Percentiles rank a stretch among this genome's conserved stretches.
Evolutionary conservation across 1,139 yeast genomes (phyloP).

Genomic region (Blastobotrys ciferrii): DNA sequence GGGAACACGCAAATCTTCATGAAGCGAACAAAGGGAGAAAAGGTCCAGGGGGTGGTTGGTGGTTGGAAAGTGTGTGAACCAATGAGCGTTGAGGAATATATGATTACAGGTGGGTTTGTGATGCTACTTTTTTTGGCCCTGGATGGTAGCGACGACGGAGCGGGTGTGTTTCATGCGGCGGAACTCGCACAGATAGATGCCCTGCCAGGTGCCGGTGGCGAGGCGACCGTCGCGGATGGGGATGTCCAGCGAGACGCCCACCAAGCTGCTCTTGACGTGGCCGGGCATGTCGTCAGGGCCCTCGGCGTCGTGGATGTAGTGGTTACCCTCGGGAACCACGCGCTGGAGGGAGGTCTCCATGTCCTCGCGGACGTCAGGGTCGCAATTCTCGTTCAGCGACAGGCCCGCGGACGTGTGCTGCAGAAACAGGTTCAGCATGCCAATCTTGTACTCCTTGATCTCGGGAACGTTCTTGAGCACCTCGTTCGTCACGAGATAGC

Average conservation of each 20-base stretch:
- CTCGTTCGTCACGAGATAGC: slow-evolving; percentile 70
- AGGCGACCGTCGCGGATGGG: slow-evolving; percentile 69
- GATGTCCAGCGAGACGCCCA: slow-evolving; percentile 63
- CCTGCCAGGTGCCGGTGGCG: slow-evolving; percentile 84
- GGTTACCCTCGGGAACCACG: slow-evolving; percentile 67
- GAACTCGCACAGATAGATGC: slow-evolving; percentile 72
- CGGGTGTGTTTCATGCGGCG: slow-evolving; percentile 62
- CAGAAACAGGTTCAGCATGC: slow-evolving; percentile 62
- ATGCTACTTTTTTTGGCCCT: slow-evolving; percentile 46
- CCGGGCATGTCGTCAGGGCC: slow-evolving; percentile 84
- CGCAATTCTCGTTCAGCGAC: slow-evolving; percentile 76
- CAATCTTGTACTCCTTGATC: slow-evolving; percentile 57
- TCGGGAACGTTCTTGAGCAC: slow-evolving; percentile 56
- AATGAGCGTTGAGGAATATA: neutral
- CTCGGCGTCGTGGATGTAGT: slow-evolving; percentile 65
- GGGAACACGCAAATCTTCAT: no score
- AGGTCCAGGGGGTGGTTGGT: no score
- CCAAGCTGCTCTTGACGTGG: slow-evolving; percentile 63
- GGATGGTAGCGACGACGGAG: slow-evolving; percentile 67
- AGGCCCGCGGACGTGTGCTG: slow-evolving; percentile 81
- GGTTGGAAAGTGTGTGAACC: no score
- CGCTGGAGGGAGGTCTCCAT: slow-evolving; percentile 61
- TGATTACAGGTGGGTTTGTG: neutral
- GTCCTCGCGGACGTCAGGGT: slow-evolving; percentile 71
- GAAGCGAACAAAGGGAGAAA: no score